Evolutionary conservation across 768 basidiomycete species (phyloP).

Genomic region (Coprinopsis strossmayeri): DNA sequence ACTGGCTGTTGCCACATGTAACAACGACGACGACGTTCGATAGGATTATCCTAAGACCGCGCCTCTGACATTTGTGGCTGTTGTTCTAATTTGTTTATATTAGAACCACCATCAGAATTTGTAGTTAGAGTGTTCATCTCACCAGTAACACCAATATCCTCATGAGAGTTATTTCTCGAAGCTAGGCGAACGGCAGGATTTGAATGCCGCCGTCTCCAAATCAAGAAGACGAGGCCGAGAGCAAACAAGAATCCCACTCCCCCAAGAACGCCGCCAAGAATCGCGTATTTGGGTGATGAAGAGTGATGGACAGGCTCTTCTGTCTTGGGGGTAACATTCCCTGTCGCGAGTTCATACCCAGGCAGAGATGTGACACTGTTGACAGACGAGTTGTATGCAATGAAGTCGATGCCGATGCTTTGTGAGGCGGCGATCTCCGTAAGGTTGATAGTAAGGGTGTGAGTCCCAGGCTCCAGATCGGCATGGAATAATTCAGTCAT

Average conservation of each 20-base stretch:
- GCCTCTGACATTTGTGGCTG: neutral
- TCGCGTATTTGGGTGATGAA: constrained; percentile 13
- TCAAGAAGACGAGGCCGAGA: constrained; percentile 8
- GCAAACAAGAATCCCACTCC: constrained; percentile 8
- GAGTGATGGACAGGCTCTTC: neutral
- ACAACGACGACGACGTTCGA: no score
- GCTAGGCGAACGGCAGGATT: constrained; percentile 3
- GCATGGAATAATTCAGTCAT: constrained; percentile 30
- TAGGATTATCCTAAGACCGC: neutral
- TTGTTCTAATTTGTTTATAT: neutral
- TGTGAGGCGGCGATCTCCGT: constrained; percentile 25
- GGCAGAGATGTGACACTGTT: constrained; percentile 17
- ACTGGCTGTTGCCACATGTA: no score
- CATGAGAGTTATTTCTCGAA: constrained; percentile 8
- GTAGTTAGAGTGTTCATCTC: no score
- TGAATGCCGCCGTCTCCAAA: constrained; percentile 9
- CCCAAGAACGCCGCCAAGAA: constrained; percentile 15
- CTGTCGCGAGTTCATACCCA: constrained; percentile 9
- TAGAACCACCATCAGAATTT: no score
- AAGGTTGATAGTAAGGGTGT: constrained; percentile 30
- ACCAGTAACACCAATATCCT: constrained; percentile 7
- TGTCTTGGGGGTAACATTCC: constrained; percentile 3
- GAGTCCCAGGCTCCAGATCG: constrained; percentile 27
- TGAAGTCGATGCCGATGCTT: constrained; percentile 32
- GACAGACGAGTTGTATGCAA: constrained; percentile 31